These are phyloP conservation scores for Gentiana dahurica DNA, from an alignment of 257 asterid genomes.

Conservation along the genomic window DNA sequence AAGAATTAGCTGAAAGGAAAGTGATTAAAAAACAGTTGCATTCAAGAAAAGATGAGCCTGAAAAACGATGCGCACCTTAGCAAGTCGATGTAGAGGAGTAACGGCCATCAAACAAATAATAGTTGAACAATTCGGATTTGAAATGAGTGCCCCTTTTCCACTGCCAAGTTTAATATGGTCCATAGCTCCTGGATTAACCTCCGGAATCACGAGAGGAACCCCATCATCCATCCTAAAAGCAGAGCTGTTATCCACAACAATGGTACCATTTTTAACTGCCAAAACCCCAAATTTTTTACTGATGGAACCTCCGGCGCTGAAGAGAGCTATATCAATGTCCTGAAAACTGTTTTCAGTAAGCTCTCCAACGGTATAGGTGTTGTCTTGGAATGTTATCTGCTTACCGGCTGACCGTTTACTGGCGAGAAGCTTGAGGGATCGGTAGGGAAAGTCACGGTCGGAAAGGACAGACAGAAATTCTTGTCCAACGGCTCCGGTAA, in stretches of 20 bases:
- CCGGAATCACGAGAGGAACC: constrained; percentile 82
- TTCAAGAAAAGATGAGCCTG: no score
- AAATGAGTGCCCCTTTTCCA: constrained; percentile 79
- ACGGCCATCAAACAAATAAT: constrained; percentile 93
- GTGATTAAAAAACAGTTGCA: no score
- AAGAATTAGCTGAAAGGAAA: no score
- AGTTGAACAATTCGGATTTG: constrained; percentile 90
- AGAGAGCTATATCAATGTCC: constrained; percentile 69
- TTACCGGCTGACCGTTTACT: constrained; percentile 82
- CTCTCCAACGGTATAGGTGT: constrained; percentile 45
- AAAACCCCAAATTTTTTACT: constrained; percentile 82
- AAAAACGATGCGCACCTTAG: constrained; percentile 36
- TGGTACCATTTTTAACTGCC: constrained; percentile 59
- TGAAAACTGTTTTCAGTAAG: constrained; percentile 54
- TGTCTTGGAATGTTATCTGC: constrained; percentile 33
- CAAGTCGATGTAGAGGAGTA: constrained; percentile 80
- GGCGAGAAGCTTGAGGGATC: constrained; percentile 84
- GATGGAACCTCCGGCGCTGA: constrained; percentile 89
- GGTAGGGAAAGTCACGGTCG: constrained; percentile 74
- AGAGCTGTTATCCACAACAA: constrained; percentile 96
- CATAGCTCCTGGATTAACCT: constrained; percentile 94
- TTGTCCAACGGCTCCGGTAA: constrained; percentile 92
- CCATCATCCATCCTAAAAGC: constrained; percentile 93
- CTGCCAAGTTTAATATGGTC: constrained; percentile 47
- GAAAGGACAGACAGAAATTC: constrained; percentile 87